A percentile compares a stretch with the other conserved stretches of the same genome.
Evolutionary conservation across 192 early-diverging fungal species (phyloP).

Genomic region (Podila clonocystis): DNA sequence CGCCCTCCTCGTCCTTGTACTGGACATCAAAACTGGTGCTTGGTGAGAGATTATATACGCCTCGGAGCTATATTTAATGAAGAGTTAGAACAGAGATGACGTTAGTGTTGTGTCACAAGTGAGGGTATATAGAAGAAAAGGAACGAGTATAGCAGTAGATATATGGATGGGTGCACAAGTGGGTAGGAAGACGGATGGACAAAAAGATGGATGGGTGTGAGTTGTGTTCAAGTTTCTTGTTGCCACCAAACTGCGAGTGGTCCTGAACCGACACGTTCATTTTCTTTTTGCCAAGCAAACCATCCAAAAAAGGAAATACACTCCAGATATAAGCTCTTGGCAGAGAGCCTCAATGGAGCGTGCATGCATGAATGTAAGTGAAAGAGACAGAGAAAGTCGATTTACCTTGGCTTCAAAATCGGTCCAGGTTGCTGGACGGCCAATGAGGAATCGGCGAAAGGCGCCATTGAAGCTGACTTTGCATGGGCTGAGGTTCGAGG

Average conservation of each 20-base stretch:
- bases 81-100: not conserved
- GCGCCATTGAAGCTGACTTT: slow-evolving; percentile 43
- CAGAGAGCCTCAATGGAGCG: not conserved
- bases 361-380: not conserved
- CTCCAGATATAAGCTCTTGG: too few relatives aligned
- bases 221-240: too few relatives aligned
- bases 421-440: slow-evolving; percentile 40
- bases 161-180: not conserved
- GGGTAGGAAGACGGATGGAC: not conserved
- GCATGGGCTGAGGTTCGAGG: slow-evolving; percentile 40
- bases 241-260: too few relatives aligned
- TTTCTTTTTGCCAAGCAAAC: slow-evolving; percentile 10
- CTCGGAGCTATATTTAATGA: slow-evolving; percentile 23
- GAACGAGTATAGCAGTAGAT: not conserved
- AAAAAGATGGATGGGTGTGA: too few relatives aligned
- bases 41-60: slow-evolving; percentile 16
- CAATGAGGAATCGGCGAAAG: slow-evolving; percentile 41
- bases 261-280: too few relatives aligned
- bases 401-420: slow-evolving; percentile 47
- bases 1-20: slow-evolving; percentile 50
- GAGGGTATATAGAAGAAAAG: not conserved
- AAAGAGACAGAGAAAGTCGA: not conserved
- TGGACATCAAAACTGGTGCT: slow-evolving; percentile 17
- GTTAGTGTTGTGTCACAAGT: not conserved
- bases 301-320: not conserved